phyloP scores from a whole-genome alignment of 2,329 filamentous ascomycete genomes.

The Aulographum hederae region DNA sequence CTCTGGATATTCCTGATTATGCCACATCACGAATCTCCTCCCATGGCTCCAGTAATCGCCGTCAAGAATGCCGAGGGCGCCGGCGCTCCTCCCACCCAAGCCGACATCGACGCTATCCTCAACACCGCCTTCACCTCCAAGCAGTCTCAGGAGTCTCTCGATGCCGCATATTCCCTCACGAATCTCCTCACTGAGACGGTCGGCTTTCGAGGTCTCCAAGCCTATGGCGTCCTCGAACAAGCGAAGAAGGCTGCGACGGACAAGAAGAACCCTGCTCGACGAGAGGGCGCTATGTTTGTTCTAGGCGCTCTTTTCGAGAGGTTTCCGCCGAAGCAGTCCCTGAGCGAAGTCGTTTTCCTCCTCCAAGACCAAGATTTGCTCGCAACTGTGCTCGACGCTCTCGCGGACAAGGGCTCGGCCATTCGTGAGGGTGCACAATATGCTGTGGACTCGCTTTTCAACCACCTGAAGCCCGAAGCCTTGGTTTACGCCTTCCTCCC shows the following conservation, averaged over 20 bases:
- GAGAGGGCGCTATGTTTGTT: constrained; percentile 89
- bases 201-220: constrained; percentile 41
- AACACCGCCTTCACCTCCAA: constrained; percentile 28
- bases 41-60: constrained; percentile 27
- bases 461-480: constrained; percentile 60
- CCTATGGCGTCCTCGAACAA: constrained; percentile 43
- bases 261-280: constrained; percentile 75
- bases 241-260: constrained; percentile 66
- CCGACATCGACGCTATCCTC: constrained; percentile 25
- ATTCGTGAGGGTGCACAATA: constrained; percentile 89
- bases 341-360: constrained; percentile 67
- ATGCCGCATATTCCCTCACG: constrained; percentile 46
- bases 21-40: constrained; percentile 32
- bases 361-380: constrained; percentile 64
- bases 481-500: constrained; percentile 71
- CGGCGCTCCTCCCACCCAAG: constrained; percentile 23
- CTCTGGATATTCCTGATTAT: too few species aligned
- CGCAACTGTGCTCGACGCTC: constrained; percentile 56
- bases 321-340: constrained; percentile 57
- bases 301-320: constrained; percentile 86
- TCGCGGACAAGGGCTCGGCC: constrained; percentile 77
- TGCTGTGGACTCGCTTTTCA: constrained; percentile 76
- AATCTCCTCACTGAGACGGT: constrained; percentile 46
- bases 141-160: constrained; percentile 36
- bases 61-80: constrained; percentile 22